Conservation (phyloP, 768 basidiomycete species). For the Kwoniella sp. region DNA sequence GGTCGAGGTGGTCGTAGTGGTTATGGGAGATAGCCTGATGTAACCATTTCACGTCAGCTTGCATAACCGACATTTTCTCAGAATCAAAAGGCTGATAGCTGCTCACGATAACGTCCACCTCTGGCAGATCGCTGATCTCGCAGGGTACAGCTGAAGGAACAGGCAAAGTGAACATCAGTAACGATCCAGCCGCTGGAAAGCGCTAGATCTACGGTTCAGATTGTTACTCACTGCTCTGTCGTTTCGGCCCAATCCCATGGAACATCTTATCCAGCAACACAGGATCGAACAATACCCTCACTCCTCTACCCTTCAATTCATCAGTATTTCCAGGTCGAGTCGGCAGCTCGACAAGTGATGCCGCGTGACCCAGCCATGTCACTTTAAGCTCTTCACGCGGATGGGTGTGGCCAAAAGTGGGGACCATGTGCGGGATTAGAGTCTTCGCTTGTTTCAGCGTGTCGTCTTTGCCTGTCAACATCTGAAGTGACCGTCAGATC, state of each 20-base stretch:
- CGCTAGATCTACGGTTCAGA: too few species aligned
- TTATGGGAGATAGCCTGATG: conserved; percentile 62
- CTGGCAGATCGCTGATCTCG: conserved; percentile 63
- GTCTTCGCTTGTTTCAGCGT: conserved; percentile 16
- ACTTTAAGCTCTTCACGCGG: conserved; percentile 30
- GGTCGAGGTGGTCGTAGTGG: conserved; percentile 55
- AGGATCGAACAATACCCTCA: conserved; percentile 55
- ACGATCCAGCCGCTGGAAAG: too few species aligned
- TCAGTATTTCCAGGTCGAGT: neutral
- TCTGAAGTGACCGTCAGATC: neutral
- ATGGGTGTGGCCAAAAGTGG: conserved; percentile 26
- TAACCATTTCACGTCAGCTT: neutral
- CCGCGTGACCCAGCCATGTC: conserved; percentile 55
- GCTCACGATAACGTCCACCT: conserved; percentile 64
- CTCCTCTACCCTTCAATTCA: conserved; percentile 34
- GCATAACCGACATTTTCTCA: neutral
- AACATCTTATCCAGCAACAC: conserved; percentile 54
- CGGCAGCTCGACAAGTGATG: conserved; percentile 53
- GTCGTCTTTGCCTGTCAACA: conserved; percentile 11
- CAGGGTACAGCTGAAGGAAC: conserved; percentile 58
- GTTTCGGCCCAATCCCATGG: conserved; percentile 31
- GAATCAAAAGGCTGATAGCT: too few species aligned
- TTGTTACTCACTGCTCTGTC: conserved; percentile 40
- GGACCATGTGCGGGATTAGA: conserved; percentile 33
- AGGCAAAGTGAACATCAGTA: too few species aligned